Evolutionary conservation across 2,329 filamentous ascomycete species (phyloP), one percentile per base, ranked within the genome.

Genomic region (Hypomyces rosellus): DNA sequence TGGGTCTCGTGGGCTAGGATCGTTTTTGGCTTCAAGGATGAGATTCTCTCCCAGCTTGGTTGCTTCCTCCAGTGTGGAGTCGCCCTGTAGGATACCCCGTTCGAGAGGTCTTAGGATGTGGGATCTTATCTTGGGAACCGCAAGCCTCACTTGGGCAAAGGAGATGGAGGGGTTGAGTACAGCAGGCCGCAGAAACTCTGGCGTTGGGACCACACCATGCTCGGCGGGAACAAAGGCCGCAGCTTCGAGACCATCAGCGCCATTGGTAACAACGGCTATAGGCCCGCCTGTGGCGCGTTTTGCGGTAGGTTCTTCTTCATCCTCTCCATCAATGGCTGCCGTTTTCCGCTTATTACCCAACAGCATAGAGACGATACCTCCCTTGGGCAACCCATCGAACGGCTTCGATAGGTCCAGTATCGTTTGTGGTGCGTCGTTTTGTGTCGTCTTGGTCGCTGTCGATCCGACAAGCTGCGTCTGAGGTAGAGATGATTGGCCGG

Each of bases 331-430:
- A 4, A 86, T 69, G 5, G 80, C 78, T 14, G 82, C 79, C 44
- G 86, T 83, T 62, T 93, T 96, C 22, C 93, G 80, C 70, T 97
- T 99, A 65, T 96, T 99, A 0, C 93, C 93, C 16, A 97, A 78
- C 1, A 99, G 73, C 72, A 99, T 81, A 2, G 89, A 80, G 1
- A 88, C 83, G 15, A 99, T 77, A 3, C 93, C 93, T 20, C 93
- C 93, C 64, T 88, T 89, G 0, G 93, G 93, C 39, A 97, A 75
- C 1, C 92, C 91, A 58, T 99, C 92, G 56, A 91, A 96, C 1
- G 93, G 93, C 62, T 93, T 95, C 14, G 89, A 93, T 2, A 99
- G 76, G 67, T 99, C 93, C 8, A 99, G 72, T 16, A 92, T 84
- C 11, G 88, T 87, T 60, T 91, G 86, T 0, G 90, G 89, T 0